Base-by-base conservation (phyloP, 1,284 basidiomycete species). In the Ganoderma sinense region DNA sequence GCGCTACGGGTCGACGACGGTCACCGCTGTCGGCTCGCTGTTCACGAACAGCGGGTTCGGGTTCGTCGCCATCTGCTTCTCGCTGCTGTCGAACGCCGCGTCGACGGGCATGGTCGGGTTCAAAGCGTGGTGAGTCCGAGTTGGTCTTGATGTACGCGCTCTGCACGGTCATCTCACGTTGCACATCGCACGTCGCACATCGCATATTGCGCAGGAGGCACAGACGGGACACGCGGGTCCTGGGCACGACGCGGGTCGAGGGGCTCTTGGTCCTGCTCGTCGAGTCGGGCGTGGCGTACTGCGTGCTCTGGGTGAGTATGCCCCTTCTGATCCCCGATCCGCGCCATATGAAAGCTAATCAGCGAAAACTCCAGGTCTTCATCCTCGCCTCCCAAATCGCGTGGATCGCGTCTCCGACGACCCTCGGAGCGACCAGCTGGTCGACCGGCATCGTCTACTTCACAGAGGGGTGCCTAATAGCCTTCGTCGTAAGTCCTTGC, bases 1-100 rank as follows among this genome's bases (percentile, higher is more conserved):
- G 29, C 31, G 53, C 18, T 56, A 56, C 29, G 53, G 53, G 1
- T 16, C 29, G 23, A 56, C 53, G 53, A 56, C 53, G 4, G 53
- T 56, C 16, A 56, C 53, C 29, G 53, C 53, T 29, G 29, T 56
- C 29, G 53, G 53, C 53, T 56, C 53, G 53, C 31, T 56, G 53
- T 56, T 56, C 53, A 56, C 53, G 10, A 56, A 56, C 53, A 56
- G 20, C 53, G 53, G 53, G 16, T 56, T 56, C 53, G 53, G 53
- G 31, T 56, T 56, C 29, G 31, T 56, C 18, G 53, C 53, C 29
- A 31, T 56, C 18, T 56, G 29, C 29, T 18, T 56, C 18, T 56
- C 53, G 2, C 7, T 56, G 2, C 20, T 56, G 16, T 56, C 53
- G 16, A 56, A 56, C 7, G 7, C 53, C 29, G 53, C 31, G 11